Evolutionary conservation across 2,329 filamentous ascomycete species (phyloP), one percentile per base, ranked within the genome.

Genomic region (Ceratocystis cacaofunesta): DNA sequence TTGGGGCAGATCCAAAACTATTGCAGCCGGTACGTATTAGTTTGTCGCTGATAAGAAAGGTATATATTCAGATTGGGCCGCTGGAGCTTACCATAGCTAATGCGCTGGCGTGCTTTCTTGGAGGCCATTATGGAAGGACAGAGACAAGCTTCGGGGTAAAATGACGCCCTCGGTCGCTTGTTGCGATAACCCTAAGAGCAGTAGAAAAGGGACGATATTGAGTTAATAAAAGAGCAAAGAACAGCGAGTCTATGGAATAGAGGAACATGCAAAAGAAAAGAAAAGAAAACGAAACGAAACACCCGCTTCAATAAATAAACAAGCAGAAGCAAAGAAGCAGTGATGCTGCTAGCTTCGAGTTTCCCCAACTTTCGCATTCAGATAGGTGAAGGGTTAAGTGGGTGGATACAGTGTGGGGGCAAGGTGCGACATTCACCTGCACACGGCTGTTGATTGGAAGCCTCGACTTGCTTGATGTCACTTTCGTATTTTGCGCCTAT

Each of bases 21-120:
- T 44, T 12, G 36, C 12, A 41, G 12, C 36, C 36, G 10, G 36
- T 1, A 41, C 10, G 10, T 15, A 41, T 41, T 41, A 41, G 36
- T 41, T 41, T 41, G 10, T 15, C 36, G 36, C 12, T 41, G 1
- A 41, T 41, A 41, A 41, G 12, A 2, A 41, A 41, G 10, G 1
- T 4, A 5, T 3, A 15, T 15, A 15, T 41, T 41, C 10, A 41
- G 36, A 41, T 15, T 1, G 48, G 62, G 32, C 44, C 64, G 66
- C 46, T 68, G 63, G 68, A 64, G 71, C 79, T 74, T 72, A 87
- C 85, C 84, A 78, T 88, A 88, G 74, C 84, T 86, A 76, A 88
- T 85, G 75, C 84, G 83, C 75, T 87, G 85, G 74, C 82, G 84
- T 72, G 81, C 81, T 78, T 86, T 87, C 74, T 83, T 85, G 48